Evolutionary conservation across 2,329 filamentous ascomycete species (phyloP), one percentile per base, ranked within the genome.

Genomic region (Xylariales sp.): DNA sequence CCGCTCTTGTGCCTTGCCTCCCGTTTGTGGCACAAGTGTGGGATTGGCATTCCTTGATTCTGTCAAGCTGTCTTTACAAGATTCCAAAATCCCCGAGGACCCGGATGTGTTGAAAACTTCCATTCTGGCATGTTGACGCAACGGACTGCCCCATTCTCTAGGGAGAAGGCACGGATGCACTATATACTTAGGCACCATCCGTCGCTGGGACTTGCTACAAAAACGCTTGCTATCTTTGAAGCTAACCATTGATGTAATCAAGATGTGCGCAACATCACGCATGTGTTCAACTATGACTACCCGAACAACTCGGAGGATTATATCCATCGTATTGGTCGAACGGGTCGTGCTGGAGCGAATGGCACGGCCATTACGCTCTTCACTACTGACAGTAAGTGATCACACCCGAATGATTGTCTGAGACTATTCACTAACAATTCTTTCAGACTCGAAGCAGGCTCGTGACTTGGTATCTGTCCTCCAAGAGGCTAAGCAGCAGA

Each of bases 221-320:
- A 60, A 56, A 59, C 57, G 61, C 64, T 64, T 60, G 67, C 66
- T 74, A 73, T 71, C 69, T 74, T 27, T 78, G 73, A 69, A 80
- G 80, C 88, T 95, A 94, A 95, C 86, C 77, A 80, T 65, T 73
- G 9, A 71, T 59, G 58, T 58, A 61, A 59, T 62, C 64, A 96
- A 97, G 93, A 98, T 86, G 93, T 98, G 76, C 91, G 90, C 74
- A 95, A 98, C 80, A 98, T 98, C 76, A 97, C 93, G 72, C 93
- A 98, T 75, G 93, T 98, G 72, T 80, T 98, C 74, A 97, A 97
- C 83, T 96, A 97, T 87, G 93, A 97, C 69, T 97, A 97, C 71
- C 91, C 91, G 68, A 97, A 97, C 77, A 97, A 97, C 71, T 82
- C 93, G 60, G 93, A 98, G 74, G 91, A 97, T 63, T 97, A 97